Evolutionary conservation across 768 basidiomycete genomes (phyloP).

Genomic region (Rhodotorula babjevae): DNA sequence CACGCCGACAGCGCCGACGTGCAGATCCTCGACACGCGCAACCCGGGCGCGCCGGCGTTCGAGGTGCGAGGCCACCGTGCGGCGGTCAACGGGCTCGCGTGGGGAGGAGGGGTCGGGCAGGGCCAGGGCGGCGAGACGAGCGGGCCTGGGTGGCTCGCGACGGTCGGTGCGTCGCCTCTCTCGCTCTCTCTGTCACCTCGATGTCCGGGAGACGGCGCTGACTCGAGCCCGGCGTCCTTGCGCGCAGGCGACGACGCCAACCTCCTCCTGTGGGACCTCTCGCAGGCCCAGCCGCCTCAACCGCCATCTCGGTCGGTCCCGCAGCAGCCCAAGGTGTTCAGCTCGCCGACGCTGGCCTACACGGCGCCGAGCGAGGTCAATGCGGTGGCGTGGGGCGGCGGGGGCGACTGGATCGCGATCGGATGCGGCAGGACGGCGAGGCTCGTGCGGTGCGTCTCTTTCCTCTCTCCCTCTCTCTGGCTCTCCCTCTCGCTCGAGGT

Average conservation of each 20-base stretch:
- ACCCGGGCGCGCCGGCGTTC: constrained; percentile 89
- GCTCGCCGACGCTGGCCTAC: constrained; percentile 79
- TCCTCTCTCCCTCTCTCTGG: no score
- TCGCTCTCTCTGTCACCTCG: neutral
- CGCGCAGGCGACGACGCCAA: constrained; percentile 82
- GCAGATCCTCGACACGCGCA: constrained; percentile 93
- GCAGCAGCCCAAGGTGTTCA: constrained; percentile 60
- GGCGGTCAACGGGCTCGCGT: constrained; percentile 79
- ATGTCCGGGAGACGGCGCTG: neutral
- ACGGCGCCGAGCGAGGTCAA: constrained; percentile 71
- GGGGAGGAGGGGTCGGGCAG: constrained; percentile 61
- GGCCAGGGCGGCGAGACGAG: constrained; percentile 66
- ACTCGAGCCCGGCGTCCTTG: neutral
- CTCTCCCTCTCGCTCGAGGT: no score
- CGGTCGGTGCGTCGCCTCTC: constrained; percentile 16
- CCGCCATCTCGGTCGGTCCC: constrained; percentile 46
- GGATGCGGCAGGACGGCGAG: constrained; percentile 70
- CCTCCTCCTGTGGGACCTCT: constrained; percentile 86
- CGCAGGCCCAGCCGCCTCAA: constrained; percentile 55
- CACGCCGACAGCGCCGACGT: constrained; percentile 86
- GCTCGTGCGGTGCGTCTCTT: constrained; percentile 28
- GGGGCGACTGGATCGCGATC: constrained; percentile 73
- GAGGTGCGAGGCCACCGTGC: constrained; percentile 79
- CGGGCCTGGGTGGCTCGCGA: constrained; percentile 64
- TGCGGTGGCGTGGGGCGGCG: constrained; percentile 65